These are phyloP conservation scores for Hydnomerulius pinastri DNA, from an alignment of 768 basidiomycete genomes.

Conservation along the genomic window DNA sequence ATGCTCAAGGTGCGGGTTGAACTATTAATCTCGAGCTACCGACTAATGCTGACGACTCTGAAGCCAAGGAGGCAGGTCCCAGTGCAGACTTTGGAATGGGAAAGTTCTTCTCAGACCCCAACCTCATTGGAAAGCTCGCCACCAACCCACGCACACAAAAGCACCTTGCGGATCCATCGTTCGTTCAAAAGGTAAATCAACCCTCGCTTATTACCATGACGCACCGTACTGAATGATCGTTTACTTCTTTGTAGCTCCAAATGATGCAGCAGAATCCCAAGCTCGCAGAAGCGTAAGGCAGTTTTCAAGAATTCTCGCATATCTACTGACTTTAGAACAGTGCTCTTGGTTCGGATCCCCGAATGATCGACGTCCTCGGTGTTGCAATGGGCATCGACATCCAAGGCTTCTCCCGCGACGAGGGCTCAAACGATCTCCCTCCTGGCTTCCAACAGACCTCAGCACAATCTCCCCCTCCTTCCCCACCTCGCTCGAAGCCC, in stretches of 20 bases:
- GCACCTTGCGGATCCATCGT: constrained; percentile 80
- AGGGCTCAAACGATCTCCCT: constrained; percentile 81
- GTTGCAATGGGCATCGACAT: constrained; percentile 93
- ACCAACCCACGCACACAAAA: constrained; percentile 83
- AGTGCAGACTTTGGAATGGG: constrained; percentile 61
- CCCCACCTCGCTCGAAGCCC: constrained; percentile 37
- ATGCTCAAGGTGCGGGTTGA: constrained; percentile 66
- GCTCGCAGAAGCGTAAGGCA: constrained; percentile 57
- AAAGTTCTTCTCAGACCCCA: constrained; percentile 83
- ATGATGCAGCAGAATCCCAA: constrained; percentile 68
- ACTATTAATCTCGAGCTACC: neutral
- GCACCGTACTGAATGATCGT: neutral
- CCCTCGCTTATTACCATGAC: constrained; percentile 2
- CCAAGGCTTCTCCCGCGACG: constrained; percentile 80
- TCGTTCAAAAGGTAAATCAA: constrained; percentile 76
- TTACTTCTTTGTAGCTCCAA: constrained; percentile 46
- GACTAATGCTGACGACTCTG: constrained; percentile 5
- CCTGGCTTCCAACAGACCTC: constrained; percentile 46
- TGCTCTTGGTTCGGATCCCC: constrained; percentile 68
- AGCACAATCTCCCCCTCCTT: constrained; percentile 22
- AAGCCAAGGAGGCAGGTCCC: constrained; percentile 38
- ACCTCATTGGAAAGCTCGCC: constrained; percentile 80
- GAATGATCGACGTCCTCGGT: constrained; percentile 93
- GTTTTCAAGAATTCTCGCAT: neutral
- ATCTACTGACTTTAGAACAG: constrained; percentile 30